Evolutionary conservation across 2,329 filamentous ascomycete genomes (phyloP), one percentile per base, ranked within the genome.

Genomic region (Fusarium tjaetaba): DNA sequence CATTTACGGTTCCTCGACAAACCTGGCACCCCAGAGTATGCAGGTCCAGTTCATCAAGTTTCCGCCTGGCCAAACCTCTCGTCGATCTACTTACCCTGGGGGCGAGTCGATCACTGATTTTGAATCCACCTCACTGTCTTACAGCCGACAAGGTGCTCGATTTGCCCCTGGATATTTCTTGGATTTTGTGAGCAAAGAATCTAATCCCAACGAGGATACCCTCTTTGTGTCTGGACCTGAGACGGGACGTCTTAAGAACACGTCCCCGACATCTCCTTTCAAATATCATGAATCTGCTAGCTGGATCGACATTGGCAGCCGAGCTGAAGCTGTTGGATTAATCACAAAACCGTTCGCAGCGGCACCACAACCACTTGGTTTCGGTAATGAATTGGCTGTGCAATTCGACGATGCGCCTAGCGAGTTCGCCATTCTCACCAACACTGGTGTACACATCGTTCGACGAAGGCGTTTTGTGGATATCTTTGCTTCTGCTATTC

Each of bases 11-110:
- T 88, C 88, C 28, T 86, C 89, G 26, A 87, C 89, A 13, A 91
- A 87, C 66, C 81, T 87, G 65, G 91, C 93, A 1, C 95, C 96
- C 2, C 95, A 94, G 76, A 98, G 94, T 82, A 98, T 99, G 94
- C 95, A 98, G 82, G 91, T 98, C n/a, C 93, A 97, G 76, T 96
- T 97, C 79, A 94, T 99, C 82, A 97, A 96, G 80, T 97, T 97
- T 67, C 96, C 97, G 3, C 96, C 96, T 62, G 82, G 79, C 70
- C 70, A 78, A 26, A 73, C 58, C 26, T 43, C 80, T 64, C 74
- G 79, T 66, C 77, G 80, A 62, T 70, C 81, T 24, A 77, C 73
- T 9, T 81, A 81, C 55, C 66, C 78, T 41, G 77, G 79, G n/a
- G 76, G 76, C n/a, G 85, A 88, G 38, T 76, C 81, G 5, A 76